Evolutionary conservation across 192 early-diverging fungal species (phyloP).

Genomic region (Funneliformis mosseae): DNA sequence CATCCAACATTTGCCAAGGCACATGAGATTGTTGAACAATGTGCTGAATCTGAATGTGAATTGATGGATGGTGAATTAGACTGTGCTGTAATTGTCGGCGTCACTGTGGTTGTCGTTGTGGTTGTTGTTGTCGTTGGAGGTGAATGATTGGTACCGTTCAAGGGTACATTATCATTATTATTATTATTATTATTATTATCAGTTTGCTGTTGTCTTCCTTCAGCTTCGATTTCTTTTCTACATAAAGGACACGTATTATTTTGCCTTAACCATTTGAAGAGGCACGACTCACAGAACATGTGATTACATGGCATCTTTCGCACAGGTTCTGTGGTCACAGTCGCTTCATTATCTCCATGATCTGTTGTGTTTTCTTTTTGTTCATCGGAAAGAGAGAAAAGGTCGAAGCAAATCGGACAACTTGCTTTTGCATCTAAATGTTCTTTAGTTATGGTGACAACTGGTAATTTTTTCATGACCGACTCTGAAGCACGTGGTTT

Average conservation of each 20-base stretch:
- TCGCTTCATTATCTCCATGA: not conserved
- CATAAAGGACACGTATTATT: slow-evolving; percentile 34
- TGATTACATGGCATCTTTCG: slow-evolving; percentile 28
- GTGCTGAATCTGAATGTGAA: not conserved
- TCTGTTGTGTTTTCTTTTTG: not conserved
- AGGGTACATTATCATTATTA: not conserved
- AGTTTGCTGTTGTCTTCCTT: not conserved
- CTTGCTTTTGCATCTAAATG: slow-evolving; percentile 16
- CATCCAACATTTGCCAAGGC: slow-evolving; percentile 12
- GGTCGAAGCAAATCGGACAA: slow-evolving; percentile 29
- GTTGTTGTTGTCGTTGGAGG: too few species aligned
- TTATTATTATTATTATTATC: not conserved
- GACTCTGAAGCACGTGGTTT: slow-evolving; percentile 16
- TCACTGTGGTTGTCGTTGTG: not conserved
- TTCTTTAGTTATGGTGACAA: slow-evolving; percentile 27
- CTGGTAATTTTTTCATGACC: slow-evolving; percentile 27
- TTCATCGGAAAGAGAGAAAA: not conserved
- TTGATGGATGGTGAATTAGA: not conserved
- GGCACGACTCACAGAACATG: slow-evolving; percentile 30
- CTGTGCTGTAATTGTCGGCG: not conserved
- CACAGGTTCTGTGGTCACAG: not conserved
- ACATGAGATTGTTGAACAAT: not conserved
- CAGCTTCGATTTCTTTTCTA: slow-evolving; percentile 19
- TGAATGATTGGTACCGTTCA: not conserved
- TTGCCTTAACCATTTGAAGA: slow-evolving; percentile 32